Percentiles rank a stretch among this genome's conserved stretches.
These are phyloP conservation scores for Brassica incana DNA, from an alignment of 345 rosid species.

Conservation along the genomic window DNA sequence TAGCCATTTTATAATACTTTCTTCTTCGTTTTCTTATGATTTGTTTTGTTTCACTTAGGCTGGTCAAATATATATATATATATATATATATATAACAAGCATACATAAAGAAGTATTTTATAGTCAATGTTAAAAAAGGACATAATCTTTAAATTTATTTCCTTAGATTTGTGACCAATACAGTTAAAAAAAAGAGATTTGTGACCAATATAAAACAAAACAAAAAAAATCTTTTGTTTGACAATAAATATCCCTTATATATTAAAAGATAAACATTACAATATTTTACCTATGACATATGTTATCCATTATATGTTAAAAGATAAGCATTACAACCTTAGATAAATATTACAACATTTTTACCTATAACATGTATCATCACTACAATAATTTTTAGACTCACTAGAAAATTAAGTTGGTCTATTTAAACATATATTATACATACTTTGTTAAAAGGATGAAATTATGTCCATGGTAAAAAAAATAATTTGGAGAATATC, in stretches of 20 bases:
- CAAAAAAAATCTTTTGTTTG: not conserved
- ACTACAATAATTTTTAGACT: too few species aligned
- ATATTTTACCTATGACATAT: too few species aligned
- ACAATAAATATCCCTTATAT: not conserved
- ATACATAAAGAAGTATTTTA: not conserved
- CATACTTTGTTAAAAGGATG: not conserved
- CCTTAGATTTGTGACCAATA: not conserved
- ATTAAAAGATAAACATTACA: too few species aligned
- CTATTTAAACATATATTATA: too few species aligned
- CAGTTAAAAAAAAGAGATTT: not conserved
- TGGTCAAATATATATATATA: not conserved
- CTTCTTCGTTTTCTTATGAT: not conserved
- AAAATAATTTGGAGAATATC: not conserved
- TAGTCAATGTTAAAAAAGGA: not conserved
- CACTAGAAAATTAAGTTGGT: too few species aligned
- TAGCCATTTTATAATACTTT: not conserved
- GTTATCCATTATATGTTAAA: too few species aligned
- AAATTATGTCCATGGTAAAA: not conserved
- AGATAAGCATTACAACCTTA: too few species aligned
- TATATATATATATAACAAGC: not conserved
- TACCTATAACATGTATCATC: too few species aligned
- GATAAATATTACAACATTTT: too few species aligned
- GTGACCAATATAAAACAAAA: not conserved
- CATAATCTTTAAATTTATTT: not conserved
- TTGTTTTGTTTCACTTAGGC: not conserved